Base-by-base conservation (phyloP, 495 filamentous ascomycete genomes). In the Aspergillus hancockii region DNA sequence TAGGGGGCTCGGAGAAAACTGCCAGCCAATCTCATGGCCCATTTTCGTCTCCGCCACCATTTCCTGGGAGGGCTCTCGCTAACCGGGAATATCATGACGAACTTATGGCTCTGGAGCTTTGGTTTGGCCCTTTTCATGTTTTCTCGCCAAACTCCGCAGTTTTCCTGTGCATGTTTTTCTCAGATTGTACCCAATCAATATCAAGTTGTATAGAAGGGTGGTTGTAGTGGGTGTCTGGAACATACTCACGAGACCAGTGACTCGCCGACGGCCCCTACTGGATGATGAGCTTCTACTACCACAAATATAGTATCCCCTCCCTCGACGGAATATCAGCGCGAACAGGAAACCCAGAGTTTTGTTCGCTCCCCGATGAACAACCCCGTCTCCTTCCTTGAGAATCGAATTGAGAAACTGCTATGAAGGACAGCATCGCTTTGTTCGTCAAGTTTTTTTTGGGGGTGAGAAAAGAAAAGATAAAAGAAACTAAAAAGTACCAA, bases 1-100 rank as follows among this genome's bases (percentile, higher is more conserved):
- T 55, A 49, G 25, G 57, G n/a, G 58, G 51, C n/a, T 25, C 62
- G 62, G 62, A 64, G 45, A 64, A 61, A 55, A 52, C 34, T 55
- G 50, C 62, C 62, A 58, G 45, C 62, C 62, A 64, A 64, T 64
- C 62, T 40, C 22, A 41, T 46, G 19, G 32, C 32, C 28, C 38
- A 32, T 43, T 60, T 16, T 36, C 21, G 46, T 54, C 49, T 54
- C 58, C 53, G 58, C 61, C 61, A 56, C 34, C 32, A 23, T n/a
- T 53, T 16, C 16, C 9, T 6, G 21, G 22, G 31, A 38, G 8
- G 18, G 3, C 30, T 21, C 21, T 55, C 25, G 22, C 21, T 55
- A 46, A 28, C 25, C 18, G 18, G 13, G 52, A 1, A 47, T 3
- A 47, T 47, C 21, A 47, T 23, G 8, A 47, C 19, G 18, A n/a